These are phyloP conservation scores for Lentinula aciculospora DNA, from an alignment of 768 basidiomycete species.

Conservation along the genomic window DNA sequence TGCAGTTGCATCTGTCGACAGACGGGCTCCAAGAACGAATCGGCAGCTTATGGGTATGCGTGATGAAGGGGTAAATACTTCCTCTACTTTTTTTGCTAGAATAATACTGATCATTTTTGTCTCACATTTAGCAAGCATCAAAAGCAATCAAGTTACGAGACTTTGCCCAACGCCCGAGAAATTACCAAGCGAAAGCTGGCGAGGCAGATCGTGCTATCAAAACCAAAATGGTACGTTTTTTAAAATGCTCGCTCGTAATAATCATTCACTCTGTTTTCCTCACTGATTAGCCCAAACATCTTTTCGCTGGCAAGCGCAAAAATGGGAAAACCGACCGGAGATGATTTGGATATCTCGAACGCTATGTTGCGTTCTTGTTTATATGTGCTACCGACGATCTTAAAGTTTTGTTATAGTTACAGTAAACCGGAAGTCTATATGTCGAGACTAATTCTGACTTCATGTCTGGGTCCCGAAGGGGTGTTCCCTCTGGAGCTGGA, in stretches of 20 bases:
- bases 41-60: slow-evolving; percentile 77
- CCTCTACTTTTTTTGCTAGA: background rate
- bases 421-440: too few relatives aligned
- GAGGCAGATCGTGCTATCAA: slow-evolving; percentile 83
- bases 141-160: slow-evolving; percentile 81
- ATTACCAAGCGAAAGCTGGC: slow-evolving; percentile 84
- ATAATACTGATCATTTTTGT: background rate
- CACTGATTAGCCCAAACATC: slow-evolving; percentile 66
- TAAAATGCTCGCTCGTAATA: too few relatives aligned
- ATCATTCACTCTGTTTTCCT: background rate
- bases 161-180: slow-evolving; percentile 81
- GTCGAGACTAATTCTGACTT: too few relatives aligned
- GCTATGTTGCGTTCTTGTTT: background rate
- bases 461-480: too few relatives aligned
- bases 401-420: background rate
- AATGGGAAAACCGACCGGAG: slow-evolving; percentile 72
- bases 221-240: slow-evolving; percentile 67
- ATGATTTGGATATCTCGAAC: background rate
- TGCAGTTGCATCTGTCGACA: slow-evolving; percentile 35
- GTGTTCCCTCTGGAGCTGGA: too few relatives aligned
- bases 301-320: slow-evolving; percentile 83
- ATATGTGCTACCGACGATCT: background rate
- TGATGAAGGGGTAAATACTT: slow-evolving; percentile 54
- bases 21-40: slow-evolving; percentile 62
- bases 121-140: slow-evolving; percentile 58